Percentiles rank a stretch among this genome's conserved stretches.
Evolutionary conservation across 108 stramenopile species (phyloP).

Genomic region (Schizochytrium sp.): DNA sequence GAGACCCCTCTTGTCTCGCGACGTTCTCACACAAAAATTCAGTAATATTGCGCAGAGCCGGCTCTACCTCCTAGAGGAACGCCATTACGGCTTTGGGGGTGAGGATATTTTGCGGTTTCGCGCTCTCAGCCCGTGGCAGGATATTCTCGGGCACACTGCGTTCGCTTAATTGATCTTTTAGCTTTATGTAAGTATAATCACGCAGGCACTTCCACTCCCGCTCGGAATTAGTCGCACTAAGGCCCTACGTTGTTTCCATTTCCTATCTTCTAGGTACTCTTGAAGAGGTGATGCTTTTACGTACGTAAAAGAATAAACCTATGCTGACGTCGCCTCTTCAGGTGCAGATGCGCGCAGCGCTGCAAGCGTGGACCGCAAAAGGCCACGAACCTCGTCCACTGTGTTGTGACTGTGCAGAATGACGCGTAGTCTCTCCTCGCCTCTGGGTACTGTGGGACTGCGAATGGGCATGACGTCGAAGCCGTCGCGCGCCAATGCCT

Average conservation of each 20-base stretch:
- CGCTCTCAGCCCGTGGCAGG: background rate
- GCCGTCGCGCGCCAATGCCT: slow-evolving; percentile 36
- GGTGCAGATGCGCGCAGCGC: background rate
- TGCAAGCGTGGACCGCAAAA: background rate
- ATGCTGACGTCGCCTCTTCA: background rate
- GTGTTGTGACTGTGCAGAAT: slow-evolving; percentile 82
- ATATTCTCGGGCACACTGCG: background rate
- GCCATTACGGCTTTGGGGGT: background rate
- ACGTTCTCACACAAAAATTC: background rate
- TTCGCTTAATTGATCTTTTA: too few relatives aligned
- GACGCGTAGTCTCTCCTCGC: slow-evolving; percentile 78
- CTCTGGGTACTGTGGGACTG: slow-evolving; percentile 81
- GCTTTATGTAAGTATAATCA: too few relatives aligned
- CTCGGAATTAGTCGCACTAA: too few relatives aligned
- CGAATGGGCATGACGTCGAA: slow-evolving; percentile 82
- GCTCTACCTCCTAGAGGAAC: background rate
- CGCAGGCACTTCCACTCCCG: too few relatives aligned
- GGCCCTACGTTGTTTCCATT: too few relatives aligned
- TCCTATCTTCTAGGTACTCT: too few relatives aligned
- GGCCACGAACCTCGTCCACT: slow-evolving; percentile 45
- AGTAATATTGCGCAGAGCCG: background rate
- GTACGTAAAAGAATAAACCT: too few relatives aligned
- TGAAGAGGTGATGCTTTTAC: too few relatives aligned
- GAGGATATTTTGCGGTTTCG: background rate
- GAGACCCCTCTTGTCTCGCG: background rate